phyloP scores from a whole-genome alignment of 176 grass and related monocot species.

The Lolium multiflorum region DNA sequence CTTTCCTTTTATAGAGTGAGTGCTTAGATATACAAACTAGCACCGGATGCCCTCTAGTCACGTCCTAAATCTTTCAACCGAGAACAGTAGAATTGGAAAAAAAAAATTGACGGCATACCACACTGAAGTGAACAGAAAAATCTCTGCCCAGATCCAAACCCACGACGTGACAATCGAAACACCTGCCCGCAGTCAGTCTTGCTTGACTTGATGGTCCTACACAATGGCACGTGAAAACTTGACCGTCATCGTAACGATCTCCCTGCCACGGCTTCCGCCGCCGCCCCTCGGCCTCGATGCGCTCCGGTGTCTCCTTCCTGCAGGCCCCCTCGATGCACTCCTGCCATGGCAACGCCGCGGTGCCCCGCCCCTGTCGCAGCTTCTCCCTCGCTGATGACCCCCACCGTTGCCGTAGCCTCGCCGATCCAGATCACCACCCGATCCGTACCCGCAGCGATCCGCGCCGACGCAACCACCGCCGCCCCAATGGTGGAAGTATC shows the following conservation, averaged over 20 bases:
- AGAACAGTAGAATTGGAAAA: too few species aligned
- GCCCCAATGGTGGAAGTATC: background rate
- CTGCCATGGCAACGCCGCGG: background rate
- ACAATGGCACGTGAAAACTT: background rate
- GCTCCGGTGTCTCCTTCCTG: background rate
- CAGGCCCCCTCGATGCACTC: background rate
- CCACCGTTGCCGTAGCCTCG: background rate
- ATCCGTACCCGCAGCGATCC: background rate
- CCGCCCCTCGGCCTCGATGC: background rate
- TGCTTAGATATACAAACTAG: too few species aligned
- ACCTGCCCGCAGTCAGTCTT: too few species aligned
- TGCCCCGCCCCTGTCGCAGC: background rate
- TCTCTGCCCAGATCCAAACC: too few species aligned
- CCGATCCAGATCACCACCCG: background rate
- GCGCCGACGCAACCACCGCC: too few species aligned
- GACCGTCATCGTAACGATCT: background rate
- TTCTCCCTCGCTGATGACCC: background rate
- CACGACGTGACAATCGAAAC: too few species aligned
- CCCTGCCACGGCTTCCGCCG: background rate
- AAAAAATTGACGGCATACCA: too few species aligned
- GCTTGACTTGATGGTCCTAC: background rate
- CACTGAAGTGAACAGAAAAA: too few species aligned
- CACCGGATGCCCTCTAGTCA: too few species aligned
- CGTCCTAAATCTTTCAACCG: too few species aligned
- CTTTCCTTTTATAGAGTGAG: too few species aligned